phyloP scores from a whole-genome alignment of 169 alveolate genomes.

The Cryptosporidium andersoni region DNA sequence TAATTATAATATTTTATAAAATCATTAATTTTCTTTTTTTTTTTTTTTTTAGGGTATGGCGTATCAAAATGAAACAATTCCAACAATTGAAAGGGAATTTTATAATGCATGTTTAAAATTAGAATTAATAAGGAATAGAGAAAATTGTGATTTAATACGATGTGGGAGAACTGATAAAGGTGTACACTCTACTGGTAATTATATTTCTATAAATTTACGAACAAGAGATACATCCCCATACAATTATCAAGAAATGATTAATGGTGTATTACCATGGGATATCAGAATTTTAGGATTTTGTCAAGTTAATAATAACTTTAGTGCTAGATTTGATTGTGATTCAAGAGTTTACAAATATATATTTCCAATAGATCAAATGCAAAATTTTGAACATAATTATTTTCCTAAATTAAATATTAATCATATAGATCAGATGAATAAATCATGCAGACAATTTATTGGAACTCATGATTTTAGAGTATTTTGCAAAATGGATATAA shows the following conservation, averaged over 20 bases:
- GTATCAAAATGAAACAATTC: conserved; percentile 57
- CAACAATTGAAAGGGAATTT: conserved; percentile 68
- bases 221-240: conserved; percentile 70
- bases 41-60: conserved; percentile 69
- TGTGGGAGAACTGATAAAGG: conserved; percentile 93
- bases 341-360: conserved; percentile 87
- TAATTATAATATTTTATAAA: not conserved
- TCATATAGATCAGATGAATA: conserved; percentile 18
- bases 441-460: conserved; percentile 77
- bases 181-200: conserved; percentile 89
- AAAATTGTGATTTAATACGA: conserved; percentile 52
- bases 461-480: conserved; percentile 89
- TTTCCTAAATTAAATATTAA: conserved; percentile 25
- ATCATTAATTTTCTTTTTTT: not conserved
- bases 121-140: conserved; percentile 33
- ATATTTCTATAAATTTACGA: conserved; percentile 80
- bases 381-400: conserved; percentile 73
- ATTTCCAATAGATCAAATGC: conserved; percentile 78
- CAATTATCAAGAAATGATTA: conserved; percentile 78
- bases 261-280: conserved; percentile 84
- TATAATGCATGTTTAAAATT: conserved; percentile 49
- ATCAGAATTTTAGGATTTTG: conserved; percentile 81
- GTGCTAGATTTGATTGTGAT: conserved; percentile 88
- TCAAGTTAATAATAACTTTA: conserved; percentile 82
- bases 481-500: conserved; percentile 86